Percentiles rank a stretch among this genome's conserved stretches.
Conservation (phyloP, 2,329 filamentous ascomycete genomes). For the Verticillium klebahnii region DNA sequence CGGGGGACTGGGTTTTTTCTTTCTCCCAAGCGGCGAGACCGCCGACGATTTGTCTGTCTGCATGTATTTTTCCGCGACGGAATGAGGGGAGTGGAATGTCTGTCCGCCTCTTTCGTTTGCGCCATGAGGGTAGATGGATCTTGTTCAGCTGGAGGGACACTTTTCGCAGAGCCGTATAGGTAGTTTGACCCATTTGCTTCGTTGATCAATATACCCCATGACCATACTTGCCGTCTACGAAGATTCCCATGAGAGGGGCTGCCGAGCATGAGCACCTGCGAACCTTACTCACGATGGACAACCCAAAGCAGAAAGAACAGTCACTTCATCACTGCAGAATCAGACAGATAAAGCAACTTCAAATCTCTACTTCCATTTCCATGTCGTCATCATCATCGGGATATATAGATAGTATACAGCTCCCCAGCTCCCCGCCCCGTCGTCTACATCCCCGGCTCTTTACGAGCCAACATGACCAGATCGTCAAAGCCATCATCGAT, state of each 20-base stretch:
- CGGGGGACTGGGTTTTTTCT: too few relatives aligned
- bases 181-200: neutral
- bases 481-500: neutral
- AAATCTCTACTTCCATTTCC: neutral
- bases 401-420: neutral
- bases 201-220: neutral
- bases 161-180: neutral
- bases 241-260: too few relatives aligned
- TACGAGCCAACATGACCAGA: neutral
- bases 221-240: neutral
- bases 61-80: neutral
- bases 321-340: neutral
- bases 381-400: neutral
- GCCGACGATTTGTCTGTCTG: too few relatives aligned
- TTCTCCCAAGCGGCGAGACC: too few relatives aligned
- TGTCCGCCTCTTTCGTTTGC: too few relatives aligned
- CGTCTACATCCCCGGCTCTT: neutral
- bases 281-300: neutral
- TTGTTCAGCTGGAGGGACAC: neutral
- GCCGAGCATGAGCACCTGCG: too few relatives aligned
- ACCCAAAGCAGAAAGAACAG: neutral
- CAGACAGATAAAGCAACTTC: neutral
- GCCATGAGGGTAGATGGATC: too few relatives aligned
- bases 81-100: neutral
- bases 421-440: neutral